Conservation (phyloP, 345 rosid species). For the Euphorbia lathyris region DNA sequence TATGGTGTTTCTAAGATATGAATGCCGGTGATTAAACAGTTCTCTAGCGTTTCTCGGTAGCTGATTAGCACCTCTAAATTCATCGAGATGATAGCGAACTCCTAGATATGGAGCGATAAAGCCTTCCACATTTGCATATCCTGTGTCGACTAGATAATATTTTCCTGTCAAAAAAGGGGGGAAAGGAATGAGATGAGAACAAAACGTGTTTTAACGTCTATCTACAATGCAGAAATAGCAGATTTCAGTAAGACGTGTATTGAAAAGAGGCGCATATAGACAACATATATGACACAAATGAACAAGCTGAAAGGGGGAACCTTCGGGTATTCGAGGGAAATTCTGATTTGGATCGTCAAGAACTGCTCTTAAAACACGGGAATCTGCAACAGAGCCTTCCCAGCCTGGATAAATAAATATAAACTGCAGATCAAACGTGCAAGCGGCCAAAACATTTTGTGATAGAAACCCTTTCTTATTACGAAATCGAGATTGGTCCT, state of each 20-base stretch:
- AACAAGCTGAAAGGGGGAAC: slow-evolving; percentile 25
- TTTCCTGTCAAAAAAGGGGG: slow-evolving; percentile 46
- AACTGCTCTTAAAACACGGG: slow-evolving; percentile 71
- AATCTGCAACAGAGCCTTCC: slow-evolving; percentile 80
- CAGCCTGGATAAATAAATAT: slow-evolving; percentile 74
- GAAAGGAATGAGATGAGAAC: background rate
- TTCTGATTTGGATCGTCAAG: slow-evolving; percentile 76
- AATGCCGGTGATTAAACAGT: slow-evolving; percentile 72
- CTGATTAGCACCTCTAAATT: slow-evolving; percentile 60
- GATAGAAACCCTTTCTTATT: slow-evolving; percentile 60
- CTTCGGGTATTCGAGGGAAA: slow-evolving; percentile 68
- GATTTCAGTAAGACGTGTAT: background rate
- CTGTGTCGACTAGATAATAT: slow-evolving; percentile 65
- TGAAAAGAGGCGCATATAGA: background rate
- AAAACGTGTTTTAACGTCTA: background rate
- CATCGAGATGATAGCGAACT: slow-evolving; percentile 47
- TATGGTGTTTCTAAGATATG: slow-evolving; percentile 47
- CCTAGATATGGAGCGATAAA: slow-evolving; percentile 75
- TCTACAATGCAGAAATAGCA: slow-evolving; percentile 1
- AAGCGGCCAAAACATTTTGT: slow-evolving; percentile 76
- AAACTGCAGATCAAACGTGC: slow-evolving; percentile 72
- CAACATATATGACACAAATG: background rate
- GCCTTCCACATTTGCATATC: slow-evolving; percentile 57
- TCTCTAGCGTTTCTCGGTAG: slow-evolving; percentile 63
- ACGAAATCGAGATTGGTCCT: slow-evolving; percentile 71